Evolutionary conservation across 208 protist genomes (phyloP), one percentile per base, ranked within the genome.

Genomic region (Leishmania tropica): DNA sequence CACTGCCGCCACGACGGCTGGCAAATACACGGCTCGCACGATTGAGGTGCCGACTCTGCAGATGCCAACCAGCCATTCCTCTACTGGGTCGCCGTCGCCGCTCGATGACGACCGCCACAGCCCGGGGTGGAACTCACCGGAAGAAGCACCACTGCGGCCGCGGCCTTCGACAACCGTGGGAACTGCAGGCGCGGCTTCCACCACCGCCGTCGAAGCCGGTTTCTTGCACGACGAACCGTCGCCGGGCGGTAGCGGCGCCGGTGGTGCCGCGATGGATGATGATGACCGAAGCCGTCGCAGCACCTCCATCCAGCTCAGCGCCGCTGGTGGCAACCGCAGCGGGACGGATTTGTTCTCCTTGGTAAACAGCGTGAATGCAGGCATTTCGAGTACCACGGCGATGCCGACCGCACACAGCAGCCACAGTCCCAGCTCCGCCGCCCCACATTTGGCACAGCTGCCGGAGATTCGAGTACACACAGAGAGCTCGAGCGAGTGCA

Each of bases 401-500:
- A 75, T 64, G 21, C 56, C 77, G 79, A 78, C 47, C 28, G 62
- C 60, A 37, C 60, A 11, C 67, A 24, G 72, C 47, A 72, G 64
- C 42, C 13, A 65, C 74, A 84, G 72, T 62, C 19, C 71, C 45
- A 19, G 31, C 67, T 45, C 47, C 62, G 24, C 73, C 35, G 28
- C 68, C 45, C 35, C 62, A 58, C 74, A 45, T 51, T 54, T 47
- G 42, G 10, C 40, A 24, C 74, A 65, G 60, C 42, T 48, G 60
- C 17, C 58, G 48, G 40, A 31, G 28, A 31, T 19, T 21, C 81
- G 83, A 21, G 84, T 95, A 15, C 70, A 75, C 51, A 81, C 93
- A 53, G 85, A 88, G 67, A 95, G 92, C 80, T 78, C 78, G 24
- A 92, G 88, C 60, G 89, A 95, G 75, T 85, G 84, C 62, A 76